phyloP scores from a whole-genome alignment of 2,329 filamentous ascomycete genomes.

The Phialemonium atrogriseum region DNA sequence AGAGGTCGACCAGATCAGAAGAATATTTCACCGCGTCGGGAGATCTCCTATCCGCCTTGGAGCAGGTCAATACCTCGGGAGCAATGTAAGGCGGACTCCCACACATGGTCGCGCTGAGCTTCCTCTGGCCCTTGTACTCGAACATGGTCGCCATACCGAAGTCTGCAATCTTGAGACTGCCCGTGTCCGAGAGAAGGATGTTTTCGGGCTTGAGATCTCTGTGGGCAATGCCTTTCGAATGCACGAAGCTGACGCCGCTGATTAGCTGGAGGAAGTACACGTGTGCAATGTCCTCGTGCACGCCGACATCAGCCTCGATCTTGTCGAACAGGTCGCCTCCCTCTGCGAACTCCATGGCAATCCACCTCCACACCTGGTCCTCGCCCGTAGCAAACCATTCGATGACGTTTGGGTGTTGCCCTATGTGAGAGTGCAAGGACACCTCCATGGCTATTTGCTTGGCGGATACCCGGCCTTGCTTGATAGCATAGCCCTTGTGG shows the following conservation, averaged over 20 bases:
- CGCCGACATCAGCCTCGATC: conserved; percentile 93
- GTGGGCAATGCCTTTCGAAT: conserved; percentile 91
- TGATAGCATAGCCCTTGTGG: conserved; percentile 90
- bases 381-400: conserved; percentile 85
- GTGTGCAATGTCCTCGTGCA: conserved; percentile 91
- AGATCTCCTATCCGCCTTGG: conserved; percentile 35
- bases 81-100: conserved; percentile 96
- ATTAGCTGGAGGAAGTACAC: conserved; percentile 93
- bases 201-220: conserved; percentile 93
- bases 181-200: conserved; percentile 76
- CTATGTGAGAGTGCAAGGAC: conserved; percentile 79
- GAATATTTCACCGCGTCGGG: conserved; percentile 53
- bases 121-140: conserved; percentile 74
- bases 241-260: conserved; percentile 86
- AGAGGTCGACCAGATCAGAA: conserved; percentile 81
- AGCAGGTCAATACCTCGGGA: conserved; percentile 69
- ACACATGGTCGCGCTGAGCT: conserved; percentile 81
- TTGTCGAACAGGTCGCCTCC: conserved; percentile 98
- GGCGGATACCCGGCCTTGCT: conserved; percentile 76
- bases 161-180: conserved; percentile 88
- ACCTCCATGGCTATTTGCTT: conserved; percentile 93
- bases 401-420: conserved; percentile 87
- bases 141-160: conserved; percentile 95
- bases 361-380: conserved; percentile 86
- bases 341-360: conserved; percentile 94